Base-by-base conservation (phyloP, 2,329 filamentous ascomycete species). In the Ophioceras dolichostomum region DNA sequence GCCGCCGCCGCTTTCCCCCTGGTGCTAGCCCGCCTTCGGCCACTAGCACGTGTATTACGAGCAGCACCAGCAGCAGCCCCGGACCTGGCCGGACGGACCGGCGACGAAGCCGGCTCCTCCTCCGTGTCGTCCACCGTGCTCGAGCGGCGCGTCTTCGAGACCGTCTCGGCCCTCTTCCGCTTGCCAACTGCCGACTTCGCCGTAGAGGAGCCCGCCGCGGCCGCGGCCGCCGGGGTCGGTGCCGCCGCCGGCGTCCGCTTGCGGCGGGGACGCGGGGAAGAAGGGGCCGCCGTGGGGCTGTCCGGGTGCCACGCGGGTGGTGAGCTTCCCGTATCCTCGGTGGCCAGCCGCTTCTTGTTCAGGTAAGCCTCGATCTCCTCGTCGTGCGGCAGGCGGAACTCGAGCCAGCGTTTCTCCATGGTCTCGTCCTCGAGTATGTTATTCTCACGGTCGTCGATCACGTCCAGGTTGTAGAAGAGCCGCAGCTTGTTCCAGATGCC, bases 401-500 rank as follows among this genome's bases (percentile, higher is more conserved):
- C 45, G 31, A 46, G 45, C 41, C 41, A 49, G 36, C 41, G 42
- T 9, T 37, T 17, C 9, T 42, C 41, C n/a, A 38, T 27, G 26
- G 21, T 32, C 6, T 36, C 35, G 18, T 46, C 42, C 8, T 43
- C 43, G 10, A 37, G 27, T 10, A 48, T 38, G 18, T 39, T 33
- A 32, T 49, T 49, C 41, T 49, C 47, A 28, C 65, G 62, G 65
- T 98, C 43, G 77, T 82, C 40, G 82, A 89, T 40, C 82, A 80
- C 14, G 89, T 85, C 51, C 68, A 87, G 45, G 72, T 94, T 85
- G 62, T 94, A 98, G 43, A 91, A 74, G 24, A 76, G 76, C 22
- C 71, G 64, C 10, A 98, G 69, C 59, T 96, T 96, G 47, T 73
- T 70, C 89, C 91, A 96, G 45, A 98, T 94, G 29, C 83, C 82